Percentiles rank a stretch among this genome's conserved stretches.
phyloP scores from a whole-genome alignment of 2,329 filamentous ascomycete species.

The Leptographium galeiforme region DNA sequence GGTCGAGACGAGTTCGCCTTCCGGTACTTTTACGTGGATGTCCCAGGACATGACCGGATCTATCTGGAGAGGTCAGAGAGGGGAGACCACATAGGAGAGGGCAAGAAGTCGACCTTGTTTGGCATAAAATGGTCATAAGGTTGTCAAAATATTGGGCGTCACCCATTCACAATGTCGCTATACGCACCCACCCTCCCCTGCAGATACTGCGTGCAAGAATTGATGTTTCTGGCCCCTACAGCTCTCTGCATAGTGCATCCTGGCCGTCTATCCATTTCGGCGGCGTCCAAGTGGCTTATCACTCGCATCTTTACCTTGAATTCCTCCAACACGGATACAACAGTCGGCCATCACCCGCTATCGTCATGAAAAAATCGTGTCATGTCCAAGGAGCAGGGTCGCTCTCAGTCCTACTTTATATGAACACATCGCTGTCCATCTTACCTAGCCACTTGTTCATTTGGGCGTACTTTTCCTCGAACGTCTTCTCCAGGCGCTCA shows the following conservation, averaged over 20 bases:
- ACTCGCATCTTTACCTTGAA: neutral
- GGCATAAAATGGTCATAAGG: slow-evolving; percentile 43
- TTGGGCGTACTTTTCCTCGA: slow-evolving; percentile 30
- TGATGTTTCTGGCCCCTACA: too few species aligned
- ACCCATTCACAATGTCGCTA: neutral
- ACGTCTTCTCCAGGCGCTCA: slow-evolving; percentile 42
- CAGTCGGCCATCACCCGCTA: neutral
- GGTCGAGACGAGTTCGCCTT: slow-evolving; percentile 61
- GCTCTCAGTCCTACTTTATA: slow-evolving; percentile 6
- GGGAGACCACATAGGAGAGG: slow-evolving; percentile 10
- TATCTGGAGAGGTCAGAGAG: slow-evolving; percentile 51
- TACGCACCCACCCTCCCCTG: neutral
- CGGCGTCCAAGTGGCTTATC: neutral
- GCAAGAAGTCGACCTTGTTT: slow-evolving; percentile 39
- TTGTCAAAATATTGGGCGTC: too few species aligned
- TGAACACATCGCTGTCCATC: slow-evolving; percentile 30
- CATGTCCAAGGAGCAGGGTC: too few species aligned
- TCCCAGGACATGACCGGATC: slow-evolving; percentile 54
- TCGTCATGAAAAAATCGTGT: too few species aligned
- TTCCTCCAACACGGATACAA: neutral
- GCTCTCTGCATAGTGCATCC: neutral
- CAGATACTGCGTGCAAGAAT: neutral
- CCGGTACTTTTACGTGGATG: slow-evolving; percentile 65
- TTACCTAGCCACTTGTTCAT: slow-evolving; percentile 49
- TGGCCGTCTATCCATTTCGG: neutral